A percentile compares a stretch with the other conserved stretches of the same genome.
These are phyloP conservation scores for Russula vinacea DNA, from an alignment of 768 basidiomycete species.

Conservation along the genomic window DNA sequence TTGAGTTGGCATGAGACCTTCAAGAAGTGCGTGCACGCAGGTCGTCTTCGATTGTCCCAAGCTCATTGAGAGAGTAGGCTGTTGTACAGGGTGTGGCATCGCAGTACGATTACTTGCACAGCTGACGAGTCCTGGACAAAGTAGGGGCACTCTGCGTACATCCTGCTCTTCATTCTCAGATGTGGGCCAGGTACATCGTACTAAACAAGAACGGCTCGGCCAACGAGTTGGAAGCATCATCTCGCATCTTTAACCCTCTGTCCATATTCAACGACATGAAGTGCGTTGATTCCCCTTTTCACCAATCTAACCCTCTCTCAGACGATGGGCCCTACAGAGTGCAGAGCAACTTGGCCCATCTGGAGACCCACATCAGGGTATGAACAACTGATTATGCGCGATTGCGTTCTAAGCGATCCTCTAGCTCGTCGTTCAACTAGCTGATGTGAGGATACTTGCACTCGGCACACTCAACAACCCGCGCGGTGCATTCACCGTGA, in stretches of 20 bases:
- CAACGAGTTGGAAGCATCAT: conserved; percentile 64
- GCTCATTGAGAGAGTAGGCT: conserved; percentile 41
- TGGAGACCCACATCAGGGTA: conserved; percentile 66
- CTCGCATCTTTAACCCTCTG: conserved; percentile 65
- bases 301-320: neutral
- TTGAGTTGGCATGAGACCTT: conserved; percentile 62
- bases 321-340: conserved; percentile 41
- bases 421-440: conserved; percentile 65
- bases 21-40: conserved; percentile 50
- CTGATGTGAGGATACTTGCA: conserved; percentile 69
- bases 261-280: conserved; percentile 73
- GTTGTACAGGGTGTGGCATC: conserved; percentile 65
- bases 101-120: conserved; percentile 65
- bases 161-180: neutral
- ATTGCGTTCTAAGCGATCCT: conserved; percentile 2
- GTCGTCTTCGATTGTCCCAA: conserved; percentile 2
- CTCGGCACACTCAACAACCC: conserved; percentile 64
- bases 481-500: conserved; percentile 53
- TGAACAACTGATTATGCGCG: conserved; percentile 30
- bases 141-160: conserved; percentile 39
- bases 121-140: conserved; percentile 82
- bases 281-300: conserved; percentile 40
- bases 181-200: conserved; percentile 58
- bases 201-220: conserved; percentile 73
- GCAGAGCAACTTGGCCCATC: conserved; percentile 64